phyloP scores from a whole-genome alignment of 169 alveolate genomes.

The Eimeria falciformis region DNA sequence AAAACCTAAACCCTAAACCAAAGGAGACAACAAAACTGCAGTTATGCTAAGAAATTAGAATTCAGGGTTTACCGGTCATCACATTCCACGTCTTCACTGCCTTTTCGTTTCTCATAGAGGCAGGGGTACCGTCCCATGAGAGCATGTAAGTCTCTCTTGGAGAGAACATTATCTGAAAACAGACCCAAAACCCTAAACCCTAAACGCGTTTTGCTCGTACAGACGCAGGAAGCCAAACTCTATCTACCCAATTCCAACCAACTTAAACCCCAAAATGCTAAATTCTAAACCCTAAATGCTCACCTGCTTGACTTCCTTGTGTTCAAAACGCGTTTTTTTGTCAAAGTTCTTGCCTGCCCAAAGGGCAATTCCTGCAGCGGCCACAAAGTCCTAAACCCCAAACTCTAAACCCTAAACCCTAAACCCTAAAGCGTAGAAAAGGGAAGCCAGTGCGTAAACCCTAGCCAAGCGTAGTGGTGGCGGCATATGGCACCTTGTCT shows the following conservation, averaged over 20 bases:
- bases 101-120: conserved; percentile 87
- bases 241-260: too few species aligned
- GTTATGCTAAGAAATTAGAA: background rate
- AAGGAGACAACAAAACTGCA: too few species aligned
- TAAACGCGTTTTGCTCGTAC: background rate
- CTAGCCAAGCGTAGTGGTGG: background rate
- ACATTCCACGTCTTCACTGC: conserved; percentile 92
- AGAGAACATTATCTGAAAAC: conserved; percentile 83
- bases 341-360: conserved; percentile 93
- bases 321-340: conserved; percentile 90
- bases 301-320: conserved; percentile 90
- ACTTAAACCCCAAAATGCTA: background rate
- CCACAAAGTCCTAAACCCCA: background rate
- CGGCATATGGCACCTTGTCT: conserved; percentile 86
- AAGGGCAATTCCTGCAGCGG: conserved; percentile 85
- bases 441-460: too few species aligned
- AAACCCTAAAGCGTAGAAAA: background rate
- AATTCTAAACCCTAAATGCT: conserved; percentile 21
- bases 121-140: conserved; percentile 94
- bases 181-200: conserved; percentile 21
- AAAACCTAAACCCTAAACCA: background rate
- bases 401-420: conserved; percentile 30
- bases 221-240: background rate
- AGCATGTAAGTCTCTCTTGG: conserved; percentile 92
- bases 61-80: conserved; percentile 85